phyloP scores from a whole-genome alignment of 2,329 filamentous ascomycete species.

The Aspergillus proliferans region DNA sequence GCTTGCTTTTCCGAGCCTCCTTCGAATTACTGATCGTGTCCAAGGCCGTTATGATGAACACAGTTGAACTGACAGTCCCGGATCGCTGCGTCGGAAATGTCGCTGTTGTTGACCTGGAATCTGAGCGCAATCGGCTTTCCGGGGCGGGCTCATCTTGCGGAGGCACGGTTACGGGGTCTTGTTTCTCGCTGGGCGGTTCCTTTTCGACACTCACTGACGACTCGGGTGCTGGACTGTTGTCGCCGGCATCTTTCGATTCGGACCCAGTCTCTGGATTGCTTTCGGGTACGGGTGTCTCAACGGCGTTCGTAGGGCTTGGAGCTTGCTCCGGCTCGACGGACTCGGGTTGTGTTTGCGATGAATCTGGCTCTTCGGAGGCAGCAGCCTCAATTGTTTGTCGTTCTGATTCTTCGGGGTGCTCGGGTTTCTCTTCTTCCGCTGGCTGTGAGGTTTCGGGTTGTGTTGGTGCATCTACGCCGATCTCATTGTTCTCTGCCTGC shows the following conservation, averaged over 20 bases:
- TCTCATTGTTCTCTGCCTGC: conserved; percentile 24
- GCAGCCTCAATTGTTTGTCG: conserved; percentile 23
- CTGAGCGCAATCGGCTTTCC: conserved; percentile 47
- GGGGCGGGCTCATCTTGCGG: conserved; percentile 19
- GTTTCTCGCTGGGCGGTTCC: conserved; percentile 10
- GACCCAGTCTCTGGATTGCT: conserved; percentile 12
- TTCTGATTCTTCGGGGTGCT: conserved; percentile 21
- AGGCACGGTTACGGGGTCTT: conserved; percentile 10
- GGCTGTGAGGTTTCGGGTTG: conserved; percentile 19
- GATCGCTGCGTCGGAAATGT: conserved; percentile 47
- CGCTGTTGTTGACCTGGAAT: conserved; percentile 55
- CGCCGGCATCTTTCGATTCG: conserved; percentile 13
- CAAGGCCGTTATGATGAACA: conserved; percentile 89
- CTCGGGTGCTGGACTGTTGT: conserved; percentile 9
- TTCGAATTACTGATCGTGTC: conserved; percentile 88
- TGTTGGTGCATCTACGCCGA: conserved; percentile 20
- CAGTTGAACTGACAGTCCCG: conserved; percentile 80
- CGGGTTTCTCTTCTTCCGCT: conserved; percentile 28
- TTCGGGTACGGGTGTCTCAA: conserved; percentile 18
- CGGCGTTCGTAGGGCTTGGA: conserved; percentile 20
- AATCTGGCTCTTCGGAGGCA: conserved; percentile 7
- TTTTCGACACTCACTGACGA: conserved; percentile 8
- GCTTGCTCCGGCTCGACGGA: conserved; percentile 8
- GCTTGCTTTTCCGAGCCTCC: conserved; percentile 80
- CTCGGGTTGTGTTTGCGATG: conserved; percentile 5